Evolutionary conservation across 805 yeast genomes (phyloP).

Genomic region (Wickerhamiella siamensis): DNA sequence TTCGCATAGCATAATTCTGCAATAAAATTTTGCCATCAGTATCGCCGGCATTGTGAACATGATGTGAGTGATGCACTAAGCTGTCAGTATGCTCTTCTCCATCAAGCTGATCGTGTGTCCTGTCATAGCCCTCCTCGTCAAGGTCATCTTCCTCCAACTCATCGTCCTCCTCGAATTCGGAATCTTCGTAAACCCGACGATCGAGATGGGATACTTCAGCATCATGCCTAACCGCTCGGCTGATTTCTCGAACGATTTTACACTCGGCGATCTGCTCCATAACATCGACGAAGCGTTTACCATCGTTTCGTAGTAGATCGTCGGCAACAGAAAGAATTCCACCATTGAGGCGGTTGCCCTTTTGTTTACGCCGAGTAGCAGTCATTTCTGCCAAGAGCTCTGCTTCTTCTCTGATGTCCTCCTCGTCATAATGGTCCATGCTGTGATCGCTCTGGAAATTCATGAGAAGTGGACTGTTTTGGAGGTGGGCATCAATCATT

Average conservation of each 20-base stretch:
- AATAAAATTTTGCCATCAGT: constrained; percentile 31
- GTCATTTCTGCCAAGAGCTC: constrained; percentile 1
- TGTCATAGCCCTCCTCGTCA: constrained; percentile 30
- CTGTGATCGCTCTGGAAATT: constrained; percentile 7
- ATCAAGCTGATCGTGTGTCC: constrained; percentile 5
- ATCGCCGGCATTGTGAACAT: not conserved
- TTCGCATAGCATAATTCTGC: constrained; percentile 63
- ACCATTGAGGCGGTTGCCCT: constrained; percentile 22
- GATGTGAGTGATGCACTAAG: not conserved
- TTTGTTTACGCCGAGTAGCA: not conserved
- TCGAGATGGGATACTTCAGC: constrained; percentile 10
- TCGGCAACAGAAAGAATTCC: constrained; percentile 57
- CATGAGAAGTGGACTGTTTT: not conserved
- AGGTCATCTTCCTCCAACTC: constrained; percentile 27
- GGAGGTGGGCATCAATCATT: constrained; percentile 3
- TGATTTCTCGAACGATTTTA: not conserved
- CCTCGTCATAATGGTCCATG: constrained; percentile 7
- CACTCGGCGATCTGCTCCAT: constrained; percentile 56
- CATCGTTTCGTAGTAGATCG: constrained; percentile 62
- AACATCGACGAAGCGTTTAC: constrained; percentile 62
- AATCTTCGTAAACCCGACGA: constrained; percentile 11
- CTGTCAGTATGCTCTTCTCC: not conserved
- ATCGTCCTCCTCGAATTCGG: constrained; percentile 13
- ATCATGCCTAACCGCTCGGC: constrained; percentile 10
- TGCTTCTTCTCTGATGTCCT: not conserved